Base-by-base conservation (phyloP, 306 rosid genomes). In the Vachellia pachyceras region DNA sequence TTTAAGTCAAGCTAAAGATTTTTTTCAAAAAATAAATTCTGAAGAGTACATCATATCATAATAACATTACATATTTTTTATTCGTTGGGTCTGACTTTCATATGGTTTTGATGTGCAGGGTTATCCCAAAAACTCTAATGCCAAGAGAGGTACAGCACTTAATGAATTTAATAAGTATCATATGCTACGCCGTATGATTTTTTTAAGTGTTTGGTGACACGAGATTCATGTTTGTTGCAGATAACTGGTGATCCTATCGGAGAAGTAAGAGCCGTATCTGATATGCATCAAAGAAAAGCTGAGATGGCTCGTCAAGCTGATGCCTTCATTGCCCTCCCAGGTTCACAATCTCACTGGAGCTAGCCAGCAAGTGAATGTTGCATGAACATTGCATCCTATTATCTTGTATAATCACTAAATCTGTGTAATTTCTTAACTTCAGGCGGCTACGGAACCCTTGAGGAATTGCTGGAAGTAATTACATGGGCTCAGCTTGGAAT, bases 401-500 rank as follows among this genome's bases (percentile, higher is more conserved):
- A 29, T 29, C 33, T 69, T 15, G 11, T 10, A n/a, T n/a, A 18
- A 5, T 69, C 1, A 60, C 44, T 72, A 47, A 86, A 73, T 25
- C 18, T 13, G 63, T n/a, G n/a, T 65, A 64, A 9, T 41, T 57
- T 77, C 20, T 29, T 6, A 77, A 69, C 73, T 14, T 69, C 63
- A 96, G 99, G 99, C 71, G 99, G 99, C 35, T 96, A 96, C 76
- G 99, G 99, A 63, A 96, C 99, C 7, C 94, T 96, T 50, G 99
- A 96, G 82, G 99, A 96, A 84, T 90, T 96, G 86, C 92, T 96
- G 4, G 99, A 96, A 88, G 97, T 96, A 75, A 96, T 96, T 84
- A 96, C 99, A 39, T 96, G 99, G 99, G 99, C 99, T 83, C 99
- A 96, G 84, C 98, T 96, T 69, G 98, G 99, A 49, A 96, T 96